Evolutionary conservation across 139 green algal genomes (phyloP).

Genomic region (Chlorella sp.): DNA sequence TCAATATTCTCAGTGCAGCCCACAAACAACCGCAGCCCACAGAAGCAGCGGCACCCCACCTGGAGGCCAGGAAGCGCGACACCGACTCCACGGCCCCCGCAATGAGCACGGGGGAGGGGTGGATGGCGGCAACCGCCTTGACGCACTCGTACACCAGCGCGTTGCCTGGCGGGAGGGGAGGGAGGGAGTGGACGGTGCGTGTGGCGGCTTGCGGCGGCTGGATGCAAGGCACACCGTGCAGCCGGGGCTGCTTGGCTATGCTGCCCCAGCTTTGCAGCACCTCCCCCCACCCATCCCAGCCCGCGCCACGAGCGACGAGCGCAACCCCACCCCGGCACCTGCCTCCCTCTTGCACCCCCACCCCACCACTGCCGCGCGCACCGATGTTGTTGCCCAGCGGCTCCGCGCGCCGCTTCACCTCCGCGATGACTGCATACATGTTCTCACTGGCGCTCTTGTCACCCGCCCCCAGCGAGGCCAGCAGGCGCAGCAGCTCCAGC

Average conservation of each 20-base stretch:
- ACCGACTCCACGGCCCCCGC: constrained; percentile 74
- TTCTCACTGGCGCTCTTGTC: constrained; percentile 78
- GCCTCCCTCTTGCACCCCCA: not conserved
- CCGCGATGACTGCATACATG: constrained; percentile 87
- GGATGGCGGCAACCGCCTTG: constrained; percentile 88
- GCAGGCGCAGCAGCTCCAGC: constrained; percentile 94
- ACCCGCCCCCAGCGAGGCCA: constrained; percentile 80
- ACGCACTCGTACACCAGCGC: constrained; percentile 95
- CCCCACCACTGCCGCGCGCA: not conserved
- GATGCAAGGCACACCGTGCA: not conserved
- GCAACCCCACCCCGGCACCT: not conserved
- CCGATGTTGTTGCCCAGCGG: constrained; percentile 50
- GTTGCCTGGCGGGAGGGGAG: constrained; percentile 67
- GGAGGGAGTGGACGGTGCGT: not conserved
- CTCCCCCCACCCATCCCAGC: not conserved
- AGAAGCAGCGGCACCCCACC: too few species aligned
- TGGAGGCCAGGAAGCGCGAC: constrained; percentile 76
- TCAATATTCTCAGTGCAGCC: too few species aligned
- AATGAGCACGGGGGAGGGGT: constrained; percentile 86
- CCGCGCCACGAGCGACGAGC: not conserved
- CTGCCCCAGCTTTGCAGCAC: not conserved
- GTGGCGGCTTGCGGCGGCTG: not conserved
- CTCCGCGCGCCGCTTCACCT: constrained; percentile 56
- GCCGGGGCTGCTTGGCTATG: not conserved
- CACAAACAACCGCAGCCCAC: too few species aligned